Conservation (phyloP, 1,139 yeast genomes). For the Candida smagusa region DNA sequence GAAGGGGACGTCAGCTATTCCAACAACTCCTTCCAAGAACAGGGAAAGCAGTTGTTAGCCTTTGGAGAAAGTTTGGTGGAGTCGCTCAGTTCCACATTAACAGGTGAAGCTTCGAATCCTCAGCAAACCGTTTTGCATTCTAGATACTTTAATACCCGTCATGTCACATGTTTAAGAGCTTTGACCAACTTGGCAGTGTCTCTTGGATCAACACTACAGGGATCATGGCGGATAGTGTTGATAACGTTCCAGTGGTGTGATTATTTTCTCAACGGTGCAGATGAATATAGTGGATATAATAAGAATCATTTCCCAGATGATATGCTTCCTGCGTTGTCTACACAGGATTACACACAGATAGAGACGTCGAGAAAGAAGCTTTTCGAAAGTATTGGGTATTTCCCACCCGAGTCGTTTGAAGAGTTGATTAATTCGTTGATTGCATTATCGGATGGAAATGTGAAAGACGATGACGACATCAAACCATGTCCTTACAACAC, state of each 20-base stretch:
- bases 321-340: conserved; percentile 23
- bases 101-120: conserved; percentile 1
- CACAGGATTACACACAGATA: conserved; percentile 50
- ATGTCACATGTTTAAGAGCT: conserved; percentile 76
- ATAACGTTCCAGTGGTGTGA: conserved; percentile 75
- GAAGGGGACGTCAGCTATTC: conserved; percentile 10
- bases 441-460: conserved; percentile 30
- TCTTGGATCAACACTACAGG: conserved; percentile 65
- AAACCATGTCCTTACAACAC: conserved; percentile 39
- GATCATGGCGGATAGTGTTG: conserved; percentile 69
- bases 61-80: conserved; percentile 65
- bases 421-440: conserved; percentile 46
- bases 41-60: conserved; percentile 38
- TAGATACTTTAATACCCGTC: conserved; percentile 55
- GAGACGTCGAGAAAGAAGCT: conserved; percentile 58
- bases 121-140: conserved; percentile 15
- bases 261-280: conserved; percentile 61
- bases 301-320: conserved; percentile 16
- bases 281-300: conserved; percentile 31
- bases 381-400: conserved; percentile 57
- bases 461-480: conserved; percentile 8
- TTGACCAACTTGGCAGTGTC: conserved; percentile 73
- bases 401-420: conserved; percentile 47
- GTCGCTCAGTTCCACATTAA: conserved; percentile 41
- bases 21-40: conserved; percentile 12